Conservation (phyloP, 768 basidiomycete species). For the Lepiota venenata region DNA sequence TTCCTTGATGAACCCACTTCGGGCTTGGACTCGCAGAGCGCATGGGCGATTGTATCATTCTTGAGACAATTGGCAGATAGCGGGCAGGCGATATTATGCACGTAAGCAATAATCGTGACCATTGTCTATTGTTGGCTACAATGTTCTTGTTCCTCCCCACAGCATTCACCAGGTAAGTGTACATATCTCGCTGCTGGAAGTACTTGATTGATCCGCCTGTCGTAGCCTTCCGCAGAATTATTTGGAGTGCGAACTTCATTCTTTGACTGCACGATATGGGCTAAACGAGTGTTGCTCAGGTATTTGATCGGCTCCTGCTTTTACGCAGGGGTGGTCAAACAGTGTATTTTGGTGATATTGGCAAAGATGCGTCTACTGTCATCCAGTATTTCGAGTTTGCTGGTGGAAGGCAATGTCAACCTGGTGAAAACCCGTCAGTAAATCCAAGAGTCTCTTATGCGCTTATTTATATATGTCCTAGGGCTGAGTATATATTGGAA, state of each 20-base stretch:
- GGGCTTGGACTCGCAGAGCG: constrained; percentile 83
- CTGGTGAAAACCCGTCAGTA: constrained; percentile 71
- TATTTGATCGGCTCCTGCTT: constrained; percentile 77
- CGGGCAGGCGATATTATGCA: constrained; percentile 92
- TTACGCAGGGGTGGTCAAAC: constrained; percentile 75
- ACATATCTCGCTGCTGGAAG: neutral
- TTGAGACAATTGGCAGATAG: constrained; percentile 71
- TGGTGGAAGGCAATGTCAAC: constrained; percentile 59
- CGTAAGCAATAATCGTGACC: constrained; percentile 34
- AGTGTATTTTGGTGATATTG: constrained; percentile 74
- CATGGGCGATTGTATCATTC: constrained; percentile 80
- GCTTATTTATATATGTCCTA: constrained; percentile 27
- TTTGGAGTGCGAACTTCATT: constrained; percentile 50
- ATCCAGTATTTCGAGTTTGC: constrained; percentile 76
- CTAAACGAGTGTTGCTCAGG: constrained; percentile 23
- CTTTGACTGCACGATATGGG: neutral
- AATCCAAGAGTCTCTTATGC: neutral
- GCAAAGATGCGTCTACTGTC: constrained; percentile 54
- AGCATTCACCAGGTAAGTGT: constrained; percentile 41
- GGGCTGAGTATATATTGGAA: constrained; percentile 64
- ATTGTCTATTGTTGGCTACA: too few species aligned
- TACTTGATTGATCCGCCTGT: neutral
- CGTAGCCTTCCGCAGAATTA: constrained; percentile 74
- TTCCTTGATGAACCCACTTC: constrained; percentile 92
- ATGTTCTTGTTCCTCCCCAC: too few species aligned